phyloP scores from a whole-genome alignment of 2,329 filamentous ascomycete species.

The Chaetomiaceae sp. region DNA sequence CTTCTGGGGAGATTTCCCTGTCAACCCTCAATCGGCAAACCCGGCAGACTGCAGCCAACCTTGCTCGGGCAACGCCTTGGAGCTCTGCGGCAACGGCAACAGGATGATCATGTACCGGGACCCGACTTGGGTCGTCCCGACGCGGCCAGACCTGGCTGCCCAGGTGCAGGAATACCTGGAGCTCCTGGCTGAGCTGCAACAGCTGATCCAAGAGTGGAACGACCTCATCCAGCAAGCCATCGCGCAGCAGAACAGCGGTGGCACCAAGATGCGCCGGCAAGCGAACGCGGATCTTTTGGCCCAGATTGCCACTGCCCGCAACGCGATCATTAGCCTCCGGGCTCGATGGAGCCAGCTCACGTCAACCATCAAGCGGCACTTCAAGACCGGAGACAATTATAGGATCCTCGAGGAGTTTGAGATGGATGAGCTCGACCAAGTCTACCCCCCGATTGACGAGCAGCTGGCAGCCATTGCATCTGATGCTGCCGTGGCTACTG shows the following conservation, averaged over 20 bases:
- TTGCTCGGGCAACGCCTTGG: background rate
- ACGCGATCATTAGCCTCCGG: background rate
- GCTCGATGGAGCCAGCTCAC: background rate
- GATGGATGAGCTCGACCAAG: background rate
- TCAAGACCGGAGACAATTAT: slow-evolving; percentile 1
- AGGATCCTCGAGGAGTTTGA: background rate
- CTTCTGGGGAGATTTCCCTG: background rate
- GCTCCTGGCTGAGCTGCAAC: background rate
- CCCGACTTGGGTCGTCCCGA: background rate
- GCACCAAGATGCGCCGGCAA: background rate
- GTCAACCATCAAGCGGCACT: background rate
- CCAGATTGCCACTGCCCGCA: background rate
- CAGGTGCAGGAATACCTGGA: slow-evolving; percentile 1
- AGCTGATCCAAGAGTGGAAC: background rate
- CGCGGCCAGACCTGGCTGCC: background rate
- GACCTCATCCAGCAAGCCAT: background rate
- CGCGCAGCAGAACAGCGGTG: background rate
- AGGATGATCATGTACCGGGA: background rate
- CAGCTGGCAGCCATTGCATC: background rate
- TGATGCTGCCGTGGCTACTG: background rate
- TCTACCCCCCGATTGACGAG: background rate
- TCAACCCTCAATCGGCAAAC: background rate
- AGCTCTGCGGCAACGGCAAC: slow-evolving; percentile 1
- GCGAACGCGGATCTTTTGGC: background rate
- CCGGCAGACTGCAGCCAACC: background rate